Evolutionary conservation across 2,329 filamentous ascomycete genomes (phyloP).

Genomic region (Coleophoma crateriformis): DNA sequence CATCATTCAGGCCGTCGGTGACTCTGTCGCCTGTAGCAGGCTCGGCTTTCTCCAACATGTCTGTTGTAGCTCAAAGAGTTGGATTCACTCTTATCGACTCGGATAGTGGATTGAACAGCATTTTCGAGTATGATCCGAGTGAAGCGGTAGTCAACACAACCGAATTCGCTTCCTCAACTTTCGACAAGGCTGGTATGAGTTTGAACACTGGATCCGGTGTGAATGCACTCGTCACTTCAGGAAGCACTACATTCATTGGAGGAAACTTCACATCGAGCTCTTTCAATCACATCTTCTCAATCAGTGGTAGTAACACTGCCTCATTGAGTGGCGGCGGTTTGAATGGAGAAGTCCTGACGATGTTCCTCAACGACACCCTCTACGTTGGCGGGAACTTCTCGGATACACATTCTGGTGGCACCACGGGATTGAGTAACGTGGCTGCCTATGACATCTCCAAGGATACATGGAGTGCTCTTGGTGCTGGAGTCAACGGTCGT

Average conservation of each 20-base stretch:
- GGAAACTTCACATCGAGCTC: conserved; percentile 74
- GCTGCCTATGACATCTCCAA: conserved; percentile 67
- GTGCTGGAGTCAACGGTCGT: conserved; percentile 77
- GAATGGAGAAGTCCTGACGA: conserved; percentile 69
- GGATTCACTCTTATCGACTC: conserved; percentile 70
- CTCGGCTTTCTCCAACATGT: conserved; percentile 57
- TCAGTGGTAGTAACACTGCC: conserved; percentile 58
- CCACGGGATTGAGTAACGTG: conserved; percentile 65
- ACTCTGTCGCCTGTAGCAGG: conserved; percentile 66
- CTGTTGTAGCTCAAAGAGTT: conserved; percentile 84
- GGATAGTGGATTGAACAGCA: conserved; percentile 76
- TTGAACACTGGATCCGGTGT: conserved; percentile 66
- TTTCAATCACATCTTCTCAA: conserved; percentile 71
- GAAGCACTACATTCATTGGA: conserved; percentile 66
- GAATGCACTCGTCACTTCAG: conserved; percentile 58
- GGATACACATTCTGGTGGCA: conserved; percentile 57
- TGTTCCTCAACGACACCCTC: conserved; percentile 62
- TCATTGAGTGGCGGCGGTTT: conserved; percentile 67
- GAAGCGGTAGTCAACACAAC: conserved; percentile 49
- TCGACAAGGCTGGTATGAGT: conserved; percentile 69
- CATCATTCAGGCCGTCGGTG: conserved; percentile 72
- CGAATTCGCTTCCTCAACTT: conserved; percentile 64
- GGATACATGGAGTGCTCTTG: conserved; percentile 72
- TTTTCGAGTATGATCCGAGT: conserved; percentile 82
- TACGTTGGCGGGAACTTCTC: conserved; percentile 86